These are phyloP conservation scores for Ascobolus immersus DNA, from an alignment of 495 filamentous ascomycete genomes.

Conservation along the genomic window DNA sequence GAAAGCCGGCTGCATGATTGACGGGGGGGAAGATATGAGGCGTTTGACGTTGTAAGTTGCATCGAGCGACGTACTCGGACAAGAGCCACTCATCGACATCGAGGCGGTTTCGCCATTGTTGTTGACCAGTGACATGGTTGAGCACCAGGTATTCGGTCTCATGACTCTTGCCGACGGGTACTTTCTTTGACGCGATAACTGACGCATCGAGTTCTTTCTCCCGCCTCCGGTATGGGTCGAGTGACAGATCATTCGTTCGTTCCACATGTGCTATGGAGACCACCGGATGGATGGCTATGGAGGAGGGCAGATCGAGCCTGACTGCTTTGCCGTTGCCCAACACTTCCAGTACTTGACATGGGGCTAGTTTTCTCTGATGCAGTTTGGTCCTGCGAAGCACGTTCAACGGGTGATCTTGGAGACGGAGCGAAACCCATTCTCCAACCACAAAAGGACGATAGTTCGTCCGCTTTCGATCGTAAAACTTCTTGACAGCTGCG, in stretches of 20 bases:
- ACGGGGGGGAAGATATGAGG: too few relatives aligned
- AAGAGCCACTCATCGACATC: background rate
- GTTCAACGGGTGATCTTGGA: background rate
- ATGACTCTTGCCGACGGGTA: too few relatives aligned
- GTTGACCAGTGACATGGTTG: background rate
- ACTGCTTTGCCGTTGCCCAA: background rate
- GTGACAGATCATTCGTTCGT: background rate
- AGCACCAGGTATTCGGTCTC: background rate
- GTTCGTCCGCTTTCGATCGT: background rate
- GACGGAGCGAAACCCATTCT: background rate
- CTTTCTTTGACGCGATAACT: too few relatives aligned
- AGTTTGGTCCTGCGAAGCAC: background rate
- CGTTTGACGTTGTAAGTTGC: too few relatives aligned
- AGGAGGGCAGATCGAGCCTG: background rate
- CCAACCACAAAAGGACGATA: background rate
- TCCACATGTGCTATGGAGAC: background rate
- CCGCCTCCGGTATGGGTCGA: background rate
- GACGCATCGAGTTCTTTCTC: background rate
- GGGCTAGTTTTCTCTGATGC: background rate
- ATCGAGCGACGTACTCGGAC: background rate
- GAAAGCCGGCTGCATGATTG: too few relatives aligned
- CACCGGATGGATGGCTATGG: background rate
- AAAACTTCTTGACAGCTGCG: too few relatives aligned
- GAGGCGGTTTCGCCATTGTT: background rate
- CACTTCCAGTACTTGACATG: background rate